Percentiles rank a stretch among this genome's conserved stretches.
Evolutionary conservation across 78 protist genomes (phyloP).

Genomic region (Bodo saltans): DNA sequence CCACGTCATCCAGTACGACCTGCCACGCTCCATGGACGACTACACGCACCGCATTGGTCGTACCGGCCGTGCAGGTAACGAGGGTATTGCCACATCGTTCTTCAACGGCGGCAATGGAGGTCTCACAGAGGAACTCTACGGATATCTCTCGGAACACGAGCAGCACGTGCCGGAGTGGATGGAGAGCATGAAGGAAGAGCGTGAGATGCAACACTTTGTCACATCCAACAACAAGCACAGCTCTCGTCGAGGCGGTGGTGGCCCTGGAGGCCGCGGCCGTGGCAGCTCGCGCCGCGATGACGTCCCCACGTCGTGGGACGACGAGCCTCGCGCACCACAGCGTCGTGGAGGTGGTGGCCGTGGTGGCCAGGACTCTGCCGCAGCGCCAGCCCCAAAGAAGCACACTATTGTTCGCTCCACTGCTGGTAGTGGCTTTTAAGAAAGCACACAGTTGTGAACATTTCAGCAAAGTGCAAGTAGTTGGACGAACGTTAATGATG

Average conservation of each 20-base stretch:
- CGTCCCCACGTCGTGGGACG: neutral
- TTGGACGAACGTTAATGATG: neutral
- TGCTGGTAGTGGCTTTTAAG: neutral
- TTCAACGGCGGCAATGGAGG: constrained; percentile 36
- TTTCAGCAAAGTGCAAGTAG: neutral
- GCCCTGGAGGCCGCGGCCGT: neutral
- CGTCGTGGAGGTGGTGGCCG: neutral
- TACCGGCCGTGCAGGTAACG: constrained; percentile 92
- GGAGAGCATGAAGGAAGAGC: neutral
- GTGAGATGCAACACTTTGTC: neutral
- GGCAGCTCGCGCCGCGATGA: neutral
- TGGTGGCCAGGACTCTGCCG: neutral
- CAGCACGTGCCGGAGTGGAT: constrained; percentile 18
- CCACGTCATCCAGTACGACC: constrained; percentile 96
- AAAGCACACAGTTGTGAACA: neutral
- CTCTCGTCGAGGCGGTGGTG: neutral
- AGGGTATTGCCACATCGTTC: constrained; percentile 80
- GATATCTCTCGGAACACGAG: constrained; percentile 13
- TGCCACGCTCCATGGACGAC: constrained; percentile 84
- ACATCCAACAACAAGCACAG: neutral
- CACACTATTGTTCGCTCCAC: neutral
- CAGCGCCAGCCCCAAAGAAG: neutral
- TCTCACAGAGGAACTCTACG: neutral
- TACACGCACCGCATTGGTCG: constrained; percentile 98
- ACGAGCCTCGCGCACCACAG: neutral